These are phyloP conservation scores for Noccaea caerulescens DNA, from an alignment of 345 rosid species.

Conservation along the genomic window DNA sequence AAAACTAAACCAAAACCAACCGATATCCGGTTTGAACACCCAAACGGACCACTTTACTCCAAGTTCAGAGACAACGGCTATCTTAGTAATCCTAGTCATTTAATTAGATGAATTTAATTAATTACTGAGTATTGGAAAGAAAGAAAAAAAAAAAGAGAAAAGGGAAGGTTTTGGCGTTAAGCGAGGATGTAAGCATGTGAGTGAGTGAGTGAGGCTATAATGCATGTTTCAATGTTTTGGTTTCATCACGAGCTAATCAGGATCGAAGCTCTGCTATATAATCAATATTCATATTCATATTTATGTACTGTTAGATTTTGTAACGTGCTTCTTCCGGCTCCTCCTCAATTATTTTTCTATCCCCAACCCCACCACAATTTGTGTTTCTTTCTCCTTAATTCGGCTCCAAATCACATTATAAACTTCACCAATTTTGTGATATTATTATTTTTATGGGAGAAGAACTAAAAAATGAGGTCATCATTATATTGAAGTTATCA, in stretches of 20 bases:
- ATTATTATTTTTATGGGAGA: too few species aligned
- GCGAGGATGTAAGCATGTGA: slow-evolving; percentile 23
- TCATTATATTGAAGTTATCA: not conserved
- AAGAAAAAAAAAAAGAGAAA: not conserved
- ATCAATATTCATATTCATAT: not conserved
- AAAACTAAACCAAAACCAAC: too few species aligned
- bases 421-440: too few species aligned
- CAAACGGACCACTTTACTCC: slow-evolving; percentile 16
- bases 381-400: not conserved
- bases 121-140: not conserved
- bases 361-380: not conserved
- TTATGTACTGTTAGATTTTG: slow-evolving; percentile 2
- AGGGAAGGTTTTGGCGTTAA: slow-evolving; percentile 24
- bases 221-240: slow-evolving; percentile 32
- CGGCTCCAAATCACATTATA: not conserved
- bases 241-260: slow-evolving; percentile 28
- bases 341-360: slow-evolving; percentile 20
- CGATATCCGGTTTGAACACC: too few species aligned
- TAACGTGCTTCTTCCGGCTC: slow-evolving; percentile 28
- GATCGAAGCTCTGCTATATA: not conserved
- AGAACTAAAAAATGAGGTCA: not conserved
- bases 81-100: slow-evolving; percentile 35
- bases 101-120: not conserved
- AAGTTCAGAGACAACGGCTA: slow-evolving; percentile 24
- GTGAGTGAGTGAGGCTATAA: slow-evolving; percentile 7